Base-by-base conservation (phyloP, 441 rosid species). In the Corymbia calophylla region DNA sequence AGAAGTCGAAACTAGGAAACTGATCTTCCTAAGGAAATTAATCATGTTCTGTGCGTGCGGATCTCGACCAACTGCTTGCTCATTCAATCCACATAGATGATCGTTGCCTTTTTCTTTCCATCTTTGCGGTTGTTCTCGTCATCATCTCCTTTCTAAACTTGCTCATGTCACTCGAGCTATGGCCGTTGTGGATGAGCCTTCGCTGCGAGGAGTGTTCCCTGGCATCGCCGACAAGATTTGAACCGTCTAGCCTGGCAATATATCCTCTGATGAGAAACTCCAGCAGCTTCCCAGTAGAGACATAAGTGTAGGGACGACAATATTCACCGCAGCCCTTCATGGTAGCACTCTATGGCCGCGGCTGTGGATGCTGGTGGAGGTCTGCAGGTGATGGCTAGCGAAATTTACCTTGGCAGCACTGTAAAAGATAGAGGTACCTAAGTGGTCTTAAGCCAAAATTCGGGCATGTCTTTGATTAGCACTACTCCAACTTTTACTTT, bases 91-190 rank as follows among this genome's bases (percentile, higher is more conserved):
- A 6, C 32, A 3, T 5, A 14, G 70, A 62, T 29, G 70, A 66
- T 66, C 6, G 17, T 31, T 11, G 44, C 39, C 77, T 31, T 16
- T 66, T 8, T 19, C 23, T 66, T 31, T 32, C 73, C 73, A 16
- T 16, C 39, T 32, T 4, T 19, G 6, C 7, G 19, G 19, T 2
- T 8, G 77, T 17, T 17, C 2, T 35, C 0, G 13, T 66, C 0
- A 19, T 19, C 58, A 6, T 66, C 23, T 66, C 77, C 44, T 17
- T 66, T 31, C 44, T 35, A 16, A 31, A 31, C 18, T 6, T 3
- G 6, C 12, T 31, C 3, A 1, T 31, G 19, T 32, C 80, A 9
- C 47, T 17, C 2, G 9, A 2, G 44, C 47, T 9, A 31, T 32
- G 23, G 21, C 44, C 25, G 2, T 8, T 1, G 21, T 68, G 80